phyloP scores from a whole-genome alignment of 805 yeast species.

The Cyberlindnera petersonii region DNA sequence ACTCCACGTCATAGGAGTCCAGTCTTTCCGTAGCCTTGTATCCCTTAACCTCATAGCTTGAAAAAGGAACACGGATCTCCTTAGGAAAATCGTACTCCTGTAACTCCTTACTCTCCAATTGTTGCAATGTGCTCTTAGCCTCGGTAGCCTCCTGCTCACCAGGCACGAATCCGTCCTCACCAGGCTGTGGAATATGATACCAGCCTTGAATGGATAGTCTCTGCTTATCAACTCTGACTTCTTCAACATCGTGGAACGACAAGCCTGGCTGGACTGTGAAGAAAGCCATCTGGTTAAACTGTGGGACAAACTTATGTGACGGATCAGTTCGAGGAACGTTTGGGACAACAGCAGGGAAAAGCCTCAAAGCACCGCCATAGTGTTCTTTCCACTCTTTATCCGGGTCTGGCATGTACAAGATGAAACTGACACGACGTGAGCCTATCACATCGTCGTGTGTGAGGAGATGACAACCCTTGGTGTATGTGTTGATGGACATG shows the following conservation, averaged over 20 bases:
- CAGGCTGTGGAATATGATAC: conserved; percentile 96
- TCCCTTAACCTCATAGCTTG: conserved; percentile 36
- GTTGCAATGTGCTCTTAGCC: conserved; percentile 73
- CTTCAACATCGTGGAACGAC: conserved; percentile 97
- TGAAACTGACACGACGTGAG: conserved; percentile 87
- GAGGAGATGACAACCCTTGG: conserved; percentile 87
- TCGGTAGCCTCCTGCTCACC: conserved; percentile 82
- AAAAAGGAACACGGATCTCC: conserved; percentile 42
- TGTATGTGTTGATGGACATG: conserved; percentile 86
- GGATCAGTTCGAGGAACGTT: conserved; percentile 86
- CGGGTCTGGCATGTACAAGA: conserved; percentile 89
- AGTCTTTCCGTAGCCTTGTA: conserved; percentile 24
- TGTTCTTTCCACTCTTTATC: conserved; percentile 83
- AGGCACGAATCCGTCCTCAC: conserved; percentile 78
- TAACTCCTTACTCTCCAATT: conserved; percentile 68
- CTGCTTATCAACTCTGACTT: conserved; percentile 86
- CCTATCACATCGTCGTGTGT: conserved; percentile 99
- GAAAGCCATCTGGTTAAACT: conserved; percentile 93
- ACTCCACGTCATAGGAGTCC: conserved; percentile 40
- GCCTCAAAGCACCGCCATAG: conserved; percentile 89
- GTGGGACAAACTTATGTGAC: conserved; percentile 71
- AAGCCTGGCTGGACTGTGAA: conserved; percentile 95
- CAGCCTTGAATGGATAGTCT: conserved; percentile 95
- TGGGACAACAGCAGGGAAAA: conserved; percentile 81
- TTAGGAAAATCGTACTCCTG: conserved; percentile 83